Base-by-base conservation (phyloP, 768 basidiomycete genomes). In the Amyloporia xantha region DNA sequence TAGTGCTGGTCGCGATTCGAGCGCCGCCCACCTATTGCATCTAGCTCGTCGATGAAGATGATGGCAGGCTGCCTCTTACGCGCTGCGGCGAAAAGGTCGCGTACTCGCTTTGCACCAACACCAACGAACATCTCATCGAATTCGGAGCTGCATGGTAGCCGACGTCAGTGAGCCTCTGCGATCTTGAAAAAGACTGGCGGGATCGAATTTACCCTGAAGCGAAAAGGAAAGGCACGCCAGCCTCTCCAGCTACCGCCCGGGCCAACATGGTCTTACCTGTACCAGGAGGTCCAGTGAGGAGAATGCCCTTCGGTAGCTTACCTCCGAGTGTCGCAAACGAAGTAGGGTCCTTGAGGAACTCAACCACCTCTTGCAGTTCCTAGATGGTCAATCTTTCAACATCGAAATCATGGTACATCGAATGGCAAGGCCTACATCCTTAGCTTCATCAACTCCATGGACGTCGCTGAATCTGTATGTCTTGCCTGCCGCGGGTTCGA, bases 221-320 rank as follows among this genome's bases (percentile, higher is more conserved):
- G 61, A 94, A 96, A 66, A 97, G 84, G 74, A 99, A 99, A 0
- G 93, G 92, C 36, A 99, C 96, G 13, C 87, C 94, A 13, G 96
- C 96, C 71, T 99, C 96, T 41, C 96, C 96, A 2, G 96, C 96
- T 5, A 97, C 86, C 7, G 96, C 96, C 51, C 95, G 75, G 4
- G 96, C 96, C n/a, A 99, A 75, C 78, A 98, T 79, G 2, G 96
- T 99, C 73, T 99, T 99, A 63, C 96, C 96, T 13, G 96, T 98
- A 54, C 95, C 91, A 25, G 91, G 91, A 20, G 86, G 82, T 20
- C 91, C 91, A n/a, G 88, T 90, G 28, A 90, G 78, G 11, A 97
- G 71, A 40, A 98, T 82, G 54, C 96, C 96, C 65, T 96, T 95
- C 1, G 94, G 91, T 7, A 98, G 73, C 65, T 89, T 92, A 11